phyloP scores from a whole-genome alignment of 169 alveolate genomes.

The Plasmodium falciparum region DNA sequence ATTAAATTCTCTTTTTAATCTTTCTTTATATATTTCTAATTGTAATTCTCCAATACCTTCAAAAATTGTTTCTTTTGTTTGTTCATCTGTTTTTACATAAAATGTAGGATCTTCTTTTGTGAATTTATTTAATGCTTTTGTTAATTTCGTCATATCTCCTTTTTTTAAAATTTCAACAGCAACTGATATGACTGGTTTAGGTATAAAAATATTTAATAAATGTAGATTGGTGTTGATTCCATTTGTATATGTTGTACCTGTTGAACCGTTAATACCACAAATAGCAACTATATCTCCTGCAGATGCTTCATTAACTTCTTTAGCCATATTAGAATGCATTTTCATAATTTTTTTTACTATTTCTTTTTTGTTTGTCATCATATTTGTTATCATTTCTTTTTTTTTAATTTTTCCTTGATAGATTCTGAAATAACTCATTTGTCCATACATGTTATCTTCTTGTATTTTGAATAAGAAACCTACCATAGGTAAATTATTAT shows the following conservation, averaged over 20 bases:
- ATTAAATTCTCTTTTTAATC: slow-evolving; percentile 95
- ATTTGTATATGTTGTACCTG: slow-evolving; percentile 94
- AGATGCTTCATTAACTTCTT: slow-evolving; percentile 91
- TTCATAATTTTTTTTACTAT: slow-evolving; percentile 88
- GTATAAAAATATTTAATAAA: slow-evolving; percentile 92
- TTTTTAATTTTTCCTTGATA: slow-evolving; percentile 92
- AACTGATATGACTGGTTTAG: slow-evolving; percentile 95
- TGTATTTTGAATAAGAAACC: slow-evolving; percentile 95
- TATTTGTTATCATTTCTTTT: slow-evolving; percentile 86
- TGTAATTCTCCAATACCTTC: slow-evolving; percentile 98
- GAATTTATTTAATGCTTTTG: slow-evolving; percentile 93
- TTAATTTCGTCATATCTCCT: slow-evolving; percentile 79
- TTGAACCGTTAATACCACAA: slow-evolving; percentile 94
- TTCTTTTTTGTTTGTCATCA: slow-evolving; percentile 84
- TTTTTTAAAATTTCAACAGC: slow-evolving; percentile 87
- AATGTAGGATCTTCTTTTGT: slow-evolving; percentile 97
- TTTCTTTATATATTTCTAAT: slow-evolving; percentile 93
- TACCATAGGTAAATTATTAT: slow-evolving; percentile 87
- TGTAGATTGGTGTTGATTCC: slow-evolving; percentile 82
- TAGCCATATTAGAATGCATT: slow-evolving; percentile 96
- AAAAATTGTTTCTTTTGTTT: slow-evolving; percentile 93
- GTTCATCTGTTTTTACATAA: slow-evolving; percentile 90
- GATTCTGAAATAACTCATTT: slow-evolving; percentile 93
- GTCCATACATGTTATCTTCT: slow-evolving; percentile 91
- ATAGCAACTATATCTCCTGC: slow-evolving; percentile 98